These are phyloP conservation scores for Ophiostoma australiae DNA, from an alignment of 2,329 filamentous ascomycete genomes.

Conservation along the genomic window DNA sequence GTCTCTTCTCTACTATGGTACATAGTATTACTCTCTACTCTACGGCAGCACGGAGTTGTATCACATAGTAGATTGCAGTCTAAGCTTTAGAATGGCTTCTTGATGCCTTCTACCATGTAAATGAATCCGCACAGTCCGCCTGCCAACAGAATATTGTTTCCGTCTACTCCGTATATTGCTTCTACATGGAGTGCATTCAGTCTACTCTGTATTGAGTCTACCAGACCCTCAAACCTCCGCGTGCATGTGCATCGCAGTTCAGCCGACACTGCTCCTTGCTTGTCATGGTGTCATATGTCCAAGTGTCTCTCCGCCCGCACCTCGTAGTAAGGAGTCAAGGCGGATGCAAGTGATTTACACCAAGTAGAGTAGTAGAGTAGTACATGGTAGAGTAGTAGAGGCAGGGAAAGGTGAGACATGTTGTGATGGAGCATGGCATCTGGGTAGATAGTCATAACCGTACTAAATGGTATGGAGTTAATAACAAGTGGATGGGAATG, in stretches of 20 bases:
- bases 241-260: slow-evolving; percentile 9
- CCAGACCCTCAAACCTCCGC: neutral
- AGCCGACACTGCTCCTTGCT: slow-evolving; percentile 1
- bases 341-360: neutral
- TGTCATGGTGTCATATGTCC: neutral
- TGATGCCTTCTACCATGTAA: neutral
- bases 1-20: neutral
- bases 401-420: neutral
- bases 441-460: neutral
- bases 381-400: neutral
- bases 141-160: neutral
- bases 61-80: neutral
- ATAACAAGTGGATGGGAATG: neutral
- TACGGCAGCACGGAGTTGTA: neutral
- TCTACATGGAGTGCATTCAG: neutral
- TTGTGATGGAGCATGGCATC: neutral
- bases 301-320: neutral
- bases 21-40: too few species aligned
- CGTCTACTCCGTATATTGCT: neutral
- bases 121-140: neutral
- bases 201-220: neutral
- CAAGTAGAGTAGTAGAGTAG: neutral
- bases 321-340: neutral
- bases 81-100: neutral
- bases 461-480: neutral